phyloP scores from a whole-genome alignment of 495 filamentous ascomycete genomes.

The Penicillium psychrofluorescens region DNA sequence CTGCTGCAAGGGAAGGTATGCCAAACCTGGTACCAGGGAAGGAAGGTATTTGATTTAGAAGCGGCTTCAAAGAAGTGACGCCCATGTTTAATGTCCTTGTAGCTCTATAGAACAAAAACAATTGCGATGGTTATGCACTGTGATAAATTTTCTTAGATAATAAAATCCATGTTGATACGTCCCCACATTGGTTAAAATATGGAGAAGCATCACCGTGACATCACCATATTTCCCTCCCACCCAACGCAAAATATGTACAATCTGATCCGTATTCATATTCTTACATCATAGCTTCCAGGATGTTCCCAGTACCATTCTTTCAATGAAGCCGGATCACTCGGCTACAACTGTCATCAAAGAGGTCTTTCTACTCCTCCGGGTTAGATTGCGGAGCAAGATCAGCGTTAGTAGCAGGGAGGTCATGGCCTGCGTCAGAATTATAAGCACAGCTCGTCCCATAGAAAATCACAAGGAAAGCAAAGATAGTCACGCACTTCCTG shows the following conservation, averaged over 20 bases:
- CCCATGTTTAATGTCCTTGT: too few species aligned
- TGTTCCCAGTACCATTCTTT: not conserved
- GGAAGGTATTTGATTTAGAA: conserved; percentile 18
- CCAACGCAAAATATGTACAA: not conserved
- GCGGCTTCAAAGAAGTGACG: not conserved
- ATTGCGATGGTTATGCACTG: too few species aligned
- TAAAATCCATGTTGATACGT: too few species aligned
- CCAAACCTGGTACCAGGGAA: conserved; percentile 53
- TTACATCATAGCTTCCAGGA: too few species aligned
- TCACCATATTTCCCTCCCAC: conserved; percentile 6
- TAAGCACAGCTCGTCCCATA: not conserved
- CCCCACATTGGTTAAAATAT: too few species aligned
- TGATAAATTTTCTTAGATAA: too few species aligned
- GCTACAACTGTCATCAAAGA: too few species aligned
- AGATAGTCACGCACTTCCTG: conserved; percentile 3
- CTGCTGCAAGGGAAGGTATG: conserved; percentile 42
- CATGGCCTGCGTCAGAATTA: not conserved
- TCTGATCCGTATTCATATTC: not conserved
- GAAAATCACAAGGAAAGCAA: not conserved
- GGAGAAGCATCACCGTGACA: conserved; percentile 13
- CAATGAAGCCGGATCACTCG: not conserved
- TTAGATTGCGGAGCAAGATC: conserved; percentile 1
- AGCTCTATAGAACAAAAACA: too few species aligned
- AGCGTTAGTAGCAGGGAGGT: too few species aligned
- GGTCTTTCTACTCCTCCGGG: conserved; percentile 4